Percentiles rank a stretch among this genome's conserved stretches.
phyloP scores from a whole-genome alignment of 225 moss, liverwort and hornwort genomes.

The Neckera pumila region DNA sequence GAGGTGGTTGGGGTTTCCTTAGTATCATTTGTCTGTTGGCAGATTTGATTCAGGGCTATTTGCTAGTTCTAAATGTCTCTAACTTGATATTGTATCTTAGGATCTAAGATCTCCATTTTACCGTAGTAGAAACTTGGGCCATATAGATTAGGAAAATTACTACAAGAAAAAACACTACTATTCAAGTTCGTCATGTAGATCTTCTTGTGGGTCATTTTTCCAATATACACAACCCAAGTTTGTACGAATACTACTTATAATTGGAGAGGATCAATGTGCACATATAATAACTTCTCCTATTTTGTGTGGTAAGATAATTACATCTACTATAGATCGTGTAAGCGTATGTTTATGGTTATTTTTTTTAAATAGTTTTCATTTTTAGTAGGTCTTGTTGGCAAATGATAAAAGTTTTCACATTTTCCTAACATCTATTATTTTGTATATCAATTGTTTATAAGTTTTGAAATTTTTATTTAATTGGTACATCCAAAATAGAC shows the following conservation, averaged over 20 bases:
- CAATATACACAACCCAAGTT: rapidly evolving
- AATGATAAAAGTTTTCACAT: neutral
- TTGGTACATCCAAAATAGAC: too few species aligned
- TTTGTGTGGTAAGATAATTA: neutral
- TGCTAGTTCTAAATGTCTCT: too few species aligned
- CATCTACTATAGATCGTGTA: neutral
- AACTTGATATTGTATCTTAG: rapidly evolving
- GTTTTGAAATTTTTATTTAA: too few species aligned
- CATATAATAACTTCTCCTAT: neutral
- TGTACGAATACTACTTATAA: neutral
- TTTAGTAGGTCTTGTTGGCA: neutral
- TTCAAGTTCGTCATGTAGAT: neutral
- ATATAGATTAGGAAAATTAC: neutral
- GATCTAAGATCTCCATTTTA: rapidly evolving
- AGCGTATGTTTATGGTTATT: neutral
- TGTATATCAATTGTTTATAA: neutral
- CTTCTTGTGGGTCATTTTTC: neutral
- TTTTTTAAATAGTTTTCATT: neutral
- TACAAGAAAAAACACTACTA: neutral
- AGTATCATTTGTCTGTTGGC: too few species aligned
- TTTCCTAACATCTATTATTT: rapidly evolving
- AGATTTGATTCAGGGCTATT: too few species aligned
- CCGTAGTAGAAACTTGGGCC: neutral
- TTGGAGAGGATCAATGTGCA: neutral
- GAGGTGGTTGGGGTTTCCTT: too few species aligned